phyloP scores from a whole-genome alignment of 306 rosid genomes.

The Vicia villosa region DNA sequence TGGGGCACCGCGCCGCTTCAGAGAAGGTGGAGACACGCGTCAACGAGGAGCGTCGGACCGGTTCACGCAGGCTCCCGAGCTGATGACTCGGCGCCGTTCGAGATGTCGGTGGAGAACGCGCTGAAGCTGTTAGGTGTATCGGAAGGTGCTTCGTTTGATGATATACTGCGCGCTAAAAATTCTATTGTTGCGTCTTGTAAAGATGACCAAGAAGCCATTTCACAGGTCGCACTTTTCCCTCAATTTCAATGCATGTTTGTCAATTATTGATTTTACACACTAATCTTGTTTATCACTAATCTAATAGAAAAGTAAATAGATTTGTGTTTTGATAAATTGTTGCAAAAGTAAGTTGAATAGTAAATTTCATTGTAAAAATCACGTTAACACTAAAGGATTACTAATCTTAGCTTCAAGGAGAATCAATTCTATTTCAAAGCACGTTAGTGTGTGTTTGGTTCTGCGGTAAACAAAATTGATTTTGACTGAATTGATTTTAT shows the following conservation, averaged over 20 bases:
- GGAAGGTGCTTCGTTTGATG: constrained; percentile 88
- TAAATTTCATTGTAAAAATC: no score
- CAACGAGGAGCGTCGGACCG: constrained; percentile 43
- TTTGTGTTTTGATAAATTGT: no score
- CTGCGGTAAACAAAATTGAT: no score
- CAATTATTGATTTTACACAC: neutral
- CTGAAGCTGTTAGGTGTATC: constrained; percentile 90
- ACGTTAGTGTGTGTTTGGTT: no score
- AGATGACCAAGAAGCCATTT: constrained; percentile 71
- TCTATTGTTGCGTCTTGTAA: constrained; percentile 70
- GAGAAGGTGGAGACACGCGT: constrained; percentile 34
- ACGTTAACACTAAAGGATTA: no score
- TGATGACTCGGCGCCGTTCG: constrained; percentile 81
- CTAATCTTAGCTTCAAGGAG: no score
- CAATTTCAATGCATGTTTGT: neutral
- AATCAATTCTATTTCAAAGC: no score
- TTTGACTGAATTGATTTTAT: no score
- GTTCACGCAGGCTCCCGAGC: constrained; percentile 79
- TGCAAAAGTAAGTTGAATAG: no score
- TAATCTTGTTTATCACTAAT: neutral
- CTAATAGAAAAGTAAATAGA: no score
- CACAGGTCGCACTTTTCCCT: constrained; percentile 51
- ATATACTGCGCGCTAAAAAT: constrained; percentile 92
- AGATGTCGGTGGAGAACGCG: constrained; percentile 93
- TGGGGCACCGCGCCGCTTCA: constrained; percentile 40